phyloP scores from a whole-genome alignment of 805 yeast species.

The Metschnikowia koreensis region DNA sequence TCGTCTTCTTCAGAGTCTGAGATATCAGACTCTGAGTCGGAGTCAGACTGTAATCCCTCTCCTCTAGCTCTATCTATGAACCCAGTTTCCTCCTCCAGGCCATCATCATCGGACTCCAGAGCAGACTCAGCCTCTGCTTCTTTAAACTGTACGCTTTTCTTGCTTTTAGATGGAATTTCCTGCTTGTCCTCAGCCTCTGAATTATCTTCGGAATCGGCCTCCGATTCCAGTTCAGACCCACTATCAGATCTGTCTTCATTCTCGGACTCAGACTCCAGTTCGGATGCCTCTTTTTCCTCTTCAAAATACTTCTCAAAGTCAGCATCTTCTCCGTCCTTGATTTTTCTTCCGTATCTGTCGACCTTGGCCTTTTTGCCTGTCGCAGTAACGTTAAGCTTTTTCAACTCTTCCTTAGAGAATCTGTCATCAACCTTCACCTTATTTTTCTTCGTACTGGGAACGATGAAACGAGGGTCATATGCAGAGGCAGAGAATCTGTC shows the following conservation, averaged over 20 bases:
- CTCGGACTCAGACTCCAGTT: slow-evolving; percentile 18
- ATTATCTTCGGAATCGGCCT: slow-evolving; percentile 16
- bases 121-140: slow-evolving; percentile 6
- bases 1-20: slow-evolving; percentile 43
- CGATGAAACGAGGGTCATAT: slow-evolving; percentile 83
- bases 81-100: slow-evolving; percentile 16
- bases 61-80: slow-evolving; percentile 66
- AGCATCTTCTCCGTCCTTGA: slow-evolving; percentile 44
- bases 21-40: slow-evolving; percentile 44
- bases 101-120: slow-evolving; percentile 21
- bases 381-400: slow-evolving; percentile 42
- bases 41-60: slow-evolving; percentile 48
- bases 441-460: slow-evolving; percentile 65
- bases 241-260: slow-evolving; percentile 2
- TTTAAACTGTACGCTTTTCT: slow-evolving; percentile 9
- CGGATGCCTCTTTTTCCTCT: slow-evolving; percentile 42
- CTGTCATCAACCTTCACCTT: slow-evolving; percentile 83
- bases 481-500: slow-evolving; percentile 76
- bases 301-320: slow-evolving; percentile 57
- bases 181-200: slow-evolving; percentile 3
- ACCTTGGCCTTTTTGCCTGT: slow-evolving; percentile 61
- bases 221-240: slow-evolving; percentile 24
- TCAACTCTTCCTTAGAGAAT: slow-evolving; percentile 65
- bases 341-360: slow-evolving; percentile 84
- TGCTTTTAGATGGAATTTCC: slow-evolving; percentile 6